Conservation (phyloP, 208 protist genomes). For the Trypanosoma lewisi region DNA sequence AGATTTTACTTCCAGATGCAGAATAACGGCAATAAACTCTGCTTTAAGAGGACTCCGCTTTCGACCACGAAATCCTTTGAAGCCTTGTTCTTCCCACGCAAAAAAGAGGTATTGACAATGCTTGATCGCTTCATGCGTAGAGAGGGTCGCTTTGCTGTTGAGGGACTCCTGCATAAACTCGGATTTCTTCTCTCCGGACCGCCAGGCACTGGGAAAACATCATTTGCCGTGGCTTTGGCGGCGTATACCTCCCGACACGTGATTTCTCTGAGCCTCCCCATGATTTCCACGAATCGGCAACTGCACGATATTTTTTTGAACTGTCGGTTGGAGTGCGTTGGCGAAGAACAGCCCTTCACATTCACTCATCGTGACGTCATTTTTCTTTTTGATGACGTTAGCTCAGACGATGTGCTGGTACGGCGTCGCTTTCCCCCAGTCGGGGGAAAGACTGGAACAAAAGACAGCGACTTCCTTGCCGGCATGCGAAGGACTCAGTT, state of each 20-base stretch:
- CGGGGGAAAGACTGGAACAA: neutral
- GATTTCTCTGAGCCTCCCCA: constrained; percentile 66
- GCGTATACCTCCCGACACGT: constrained; percentile 96
- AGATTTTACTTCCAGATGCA: constrained; percentile 47
- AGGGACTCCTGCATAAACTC: constrained; percentile 86
- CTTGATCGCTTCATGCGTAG: constrained; percentile 77
- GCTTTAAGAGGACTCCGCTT: constrained; percentile 47
- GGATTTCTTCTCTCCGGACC: constrained; percentile 99
- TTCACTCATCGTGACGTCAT: constrained; percentile 74
- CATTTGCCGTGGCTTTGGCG: constrained; percentile 98
- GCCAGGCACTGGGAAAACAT: constrained; percentile 96
- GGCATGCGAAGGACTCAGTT: neutral
- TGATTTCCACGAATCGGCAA: constrained; percentile 83
- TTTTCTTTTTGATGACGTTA: constrained; percentile 84
- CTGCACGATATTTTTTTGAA: constrained; percentile 87
- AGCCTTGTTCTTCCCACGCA: constrained; percentile 84
- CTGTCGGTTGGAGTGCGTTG: constrained; percentile 33
- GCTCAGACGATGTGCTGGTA: constrained; percentile 57
- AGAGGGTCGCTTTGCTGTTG: constrained; percentile 76
- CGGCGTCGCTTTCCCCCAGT: constrained; percentile 24
- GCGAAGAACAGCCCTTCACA: constrained; percentile 43
- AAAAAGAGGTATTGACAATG: constrained; percentile 56
- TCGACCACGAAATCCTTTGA: constrained; percentile 67
- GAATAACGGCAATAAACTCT: constrained; percentile 9
- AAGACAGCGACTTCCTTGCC: neutral